Percentiles rank a stretch among this genome's conserved stretches.
phyloP scores from a whole-genome alignment of 2,329 filamentous ascomycete genomes.

The Epicoccum sorghinum region DNA sequence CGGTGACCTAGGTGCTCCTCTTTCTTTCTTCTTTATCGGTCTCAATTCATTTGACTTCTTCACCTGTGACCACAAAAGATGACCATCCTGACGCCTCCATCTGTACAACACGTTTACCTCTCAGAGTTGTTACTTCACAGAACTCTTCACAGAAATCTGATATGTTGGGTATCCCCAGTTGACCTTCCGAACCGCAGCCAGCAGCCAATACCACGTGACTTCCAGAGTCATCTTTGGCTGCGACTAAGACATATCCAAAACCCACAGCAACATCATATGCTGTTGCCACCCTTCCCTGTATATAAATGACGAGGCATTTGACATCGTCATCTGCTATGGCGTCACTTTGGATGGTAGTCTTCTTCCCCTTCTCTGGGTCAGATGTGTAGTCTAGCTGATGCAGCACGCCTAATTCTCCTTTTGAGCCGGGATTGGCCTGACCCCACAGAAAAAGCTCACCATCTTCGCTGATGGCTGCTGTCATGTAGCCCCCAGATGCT shows the following conservation, averaged over 20 bases:
- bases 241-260: constrained; percentile 37
- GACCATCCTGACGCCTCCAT: constrained; percentile 36
- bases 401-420: constrained; percentile 26
- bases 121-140: constrained; percentile 26
- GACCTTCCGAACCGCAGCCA: constrained; percentile 32
- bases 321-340: constrained; percentile 38
- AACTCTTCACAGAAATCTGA: constrained; percentile 27
- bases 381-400: neutral
- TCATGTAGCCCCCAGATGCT: constrained; percentile 40
- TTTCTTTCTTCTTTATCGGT: neutral
- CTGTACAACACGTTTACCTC: constrained; percentile 24
- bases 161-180: constrained; percentile 27
- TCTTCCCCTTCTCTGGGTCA: neutral
- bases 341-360: constrained; percentile 9
- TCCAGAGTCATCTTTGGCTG: constrained; percentile 15
- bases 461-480: constrained; percentile 37
- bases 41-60: neutral
- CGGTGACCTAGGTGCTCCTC: neutral
- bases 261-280: constrained; percentile 38
- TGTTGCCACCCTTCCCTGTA: constrained; percentile 24
- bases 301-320: constrained; percentile 27
- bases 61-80: constrained; percentile 24
- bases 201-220: constrained; percentile 30
- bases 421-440: constrained; percentile 31
- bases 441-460: constrained; percentile 46